Percentiles rank a stretch among this genome's conserved stretches.
Conservation (phyloP, 352 stramenopile species). For the Pythium brachiatum region DNA sequence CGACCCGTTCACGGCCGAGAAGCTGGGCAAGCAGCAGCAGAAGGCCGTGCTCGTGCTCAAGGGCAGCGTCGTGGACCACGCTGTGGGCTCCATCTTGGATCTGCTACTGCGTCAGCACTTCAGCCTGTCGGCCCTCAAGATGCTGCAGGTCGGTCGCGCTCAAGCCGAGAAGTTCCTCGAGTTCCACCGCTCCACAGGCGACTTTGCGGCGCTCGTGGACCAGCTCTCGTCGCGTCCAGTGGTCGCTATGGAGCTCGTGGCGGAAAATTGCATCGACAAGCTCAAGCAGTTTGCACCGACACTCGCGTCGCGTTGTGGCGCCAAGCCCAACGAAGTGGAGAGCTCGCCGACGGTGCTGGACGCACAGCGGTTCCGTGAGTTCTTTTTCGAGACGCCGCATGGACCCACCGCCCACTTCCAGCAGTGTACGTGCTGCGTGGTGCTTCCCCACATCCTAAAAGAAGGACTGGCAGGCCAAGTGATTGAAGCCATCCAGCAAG, state of each 20-base stretch:
- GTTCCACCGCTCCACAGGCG: conserved; percentile 32
- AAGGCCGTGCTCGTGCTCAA: conserved; percentile 71
- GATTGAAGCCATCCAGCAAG: conserved; percentile 75
- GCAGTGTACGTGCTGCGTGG: conserved; percentile 90
- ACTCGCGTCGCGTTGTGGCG: conserved; percentile 44
- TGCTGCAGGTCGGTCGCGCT: conserved; percentile 43
- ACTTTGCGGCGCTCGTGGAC: conserved; percentile 37
- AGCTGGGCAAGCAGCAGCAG: conserved; percentile 67
- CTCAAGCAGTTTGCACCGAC: conserved; percentile 51
- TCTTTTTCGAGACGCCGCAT: conserved; percentile 63
- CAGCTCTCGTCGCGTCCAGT: conserved; percentile 39
- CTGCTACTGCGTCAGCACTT: conserved; percentile 70
- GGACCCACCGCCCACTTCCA: conserved; percentile 71
- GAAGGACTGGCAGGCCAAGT: conserved; percentile 77
- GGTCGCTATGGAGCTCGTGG: conserved; percentile 75
- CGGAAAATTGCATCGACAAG: conserved; percentile 63
- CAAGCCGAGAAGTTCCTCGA: conserved; percentile 61
- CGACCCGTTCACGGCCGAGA: conserved; percentile 70
- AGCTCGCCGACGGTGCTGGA: conserved; percentile 51
- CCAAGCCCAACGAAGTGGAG: conserved; percentile 44
- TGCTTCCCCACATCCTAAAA: conserved; percentile 93
- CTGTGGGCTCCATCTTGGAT: conserved; percentile 47
- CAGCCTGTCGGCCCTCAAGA: conserved; percentile 75
- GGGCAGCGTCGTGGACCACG: conserved; percentile 39
- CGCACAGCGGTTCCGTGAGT: conserved; percentile 50